Conservation (phyloP, 345 rosid species). For the Salix arbutifolia region DNA sequence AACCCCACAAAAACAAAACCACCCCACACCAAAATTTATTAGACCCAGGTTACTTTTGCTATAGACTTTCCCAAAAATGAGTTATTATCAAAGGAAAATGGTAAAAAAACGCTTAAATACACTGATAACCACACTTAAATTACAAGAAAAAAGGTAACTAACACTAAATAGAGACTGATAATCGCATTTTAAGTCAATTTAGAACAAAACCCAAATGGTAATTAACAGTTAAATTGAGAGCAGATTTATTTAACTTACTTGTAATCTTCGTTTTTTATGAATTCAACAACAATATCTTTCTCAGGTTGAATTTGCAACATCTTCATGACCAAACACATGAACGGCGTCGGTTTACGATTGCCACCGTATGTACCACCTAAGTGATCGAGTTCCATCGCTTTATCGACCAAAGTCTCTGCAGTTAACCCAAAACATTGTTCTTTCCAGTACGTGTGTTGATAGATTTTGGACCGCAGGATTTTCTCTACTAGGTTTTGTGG, state of each 20-base stretch:
- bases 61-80: not conserved
- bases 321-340: slow-evolving; percentile 75
- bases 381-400: slow-evolving; percentile 90
- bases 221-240: not conserved
- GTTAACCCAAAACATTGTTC: slow-evolving; percentile 90
- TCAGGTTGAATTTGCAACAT: slow-evolving; percentile 96
- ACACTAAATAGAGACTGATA: not conserved
- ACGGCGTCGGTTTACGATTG: slow-evolving; percentile 79
- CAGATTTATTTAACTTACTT: slow-evolving; percentile 34
- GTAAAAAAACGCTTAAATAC: no score
- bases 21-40: no score
- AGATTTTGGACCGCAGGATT: slow-evolving; percentile 68
- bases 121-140: no score
- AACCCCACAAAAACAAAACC: not conserved
- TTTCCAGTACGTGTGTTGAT: slow-evolving; percentile 85
- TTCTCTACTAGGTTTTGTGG: slow-evolving; percentile 88
- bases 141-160: not conserved
- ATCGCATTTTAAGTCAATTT: not conserved
- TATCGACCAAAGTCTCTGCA: slow-evolving; percentile 86
- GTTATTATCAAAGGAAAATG: not conserved
- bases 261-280: slow-evolving; percentile 88
- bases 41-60: not conserved
- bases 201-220: not conserved
- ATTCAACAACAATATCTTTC: slow-evolving; percentile 86
- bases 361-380: slow-evolving; percentile 84